Evolutionary conservation across 2,329 filamentous ascomycete species (phyloP), one percentile per base, ranked within the genome.

Genomic region (Coniochaeta hoffmannii): DNA sequence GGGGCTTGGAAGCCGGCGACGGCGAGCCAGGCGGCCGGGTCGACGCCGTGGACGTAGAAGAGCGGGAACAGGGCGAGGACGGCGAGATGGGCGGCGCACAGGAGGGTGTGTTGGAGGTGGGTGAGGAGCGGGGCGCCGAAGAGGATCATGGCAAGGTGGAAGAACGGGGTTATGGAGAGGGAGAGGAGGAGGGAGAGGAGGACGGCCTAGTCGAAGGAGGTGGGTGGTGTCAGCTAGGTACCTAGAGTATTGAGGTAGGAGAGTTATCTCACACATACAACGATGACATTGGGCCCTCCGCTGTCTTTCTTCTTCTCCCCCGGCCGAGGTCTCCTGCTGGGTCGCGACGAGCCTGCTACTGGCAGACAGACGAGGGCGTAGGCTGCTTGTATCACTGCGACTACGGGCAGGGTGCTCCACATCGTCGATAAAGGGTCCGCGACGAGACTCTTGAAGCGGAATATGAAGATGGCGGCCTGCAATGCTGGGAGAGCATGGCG

Each of bases 101-200:
- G 83, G 31, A 89, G 68, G 1, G 94, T 99, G 61, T 95, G 87
- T 4, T 77, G 68, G 53, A 87, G 74, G 69, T 97, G 89, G 1
- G 89, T 90, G 31, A 93, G 89, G 54, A 96, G 77, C 0, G 94
- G 94, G 8, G 93, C 94, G 66, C 94, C 94, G 71, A 97, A 95
- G 62, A 97, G 87, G 65, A 97, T 78, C 64, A 95, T 81, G 35
- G 85, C 72, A 44, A 83, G 68, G 68, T 86, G 77, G 22, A 86
- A 63, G 28, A 69, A 69, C 31, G 93, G 80, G 8, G 88, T 86
- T 56, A 92, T 76, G 61, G 94, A 78, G 2, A 83, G 79, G 2
- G 89, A 85, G 79, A 96, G 66, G 19, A 77, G 60, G 35, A 78
- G 65, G 6, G 76, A 76, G 52, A 80, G 69, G 55, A 76, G 62